phyloP scores from a whole-genome alignment of 805 yeast species.

The Kazachstania psychrophila region DNA sequence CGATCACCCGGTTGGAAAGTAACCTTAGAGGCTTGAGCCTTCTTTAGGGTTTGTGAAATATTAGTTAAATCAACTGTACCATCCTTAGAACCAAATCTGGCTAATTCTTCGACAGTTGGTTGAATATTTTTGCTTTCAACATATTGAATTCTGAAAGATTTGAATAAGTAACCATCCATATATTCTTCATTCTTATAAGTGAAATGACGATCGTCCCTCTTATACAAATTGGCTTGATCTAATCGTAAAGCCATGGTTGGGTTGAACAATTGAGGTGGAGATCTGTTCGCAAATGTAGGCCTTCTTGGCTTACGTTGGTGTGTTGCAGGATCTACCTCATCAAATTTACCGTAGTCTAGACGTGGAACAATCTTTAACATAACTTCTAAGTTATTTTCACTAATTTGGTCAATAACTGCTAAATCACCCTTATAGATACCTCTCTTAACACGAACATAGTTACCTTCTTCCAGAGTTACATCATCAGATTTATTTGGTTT shows the following conservation, averaged over 20 bases:
- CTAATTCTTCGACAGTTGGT: conserved; percentile 83
- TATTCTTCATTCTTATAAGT: conserved; percentile 82
- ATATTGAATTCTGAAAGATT: conserved; percentile 76
- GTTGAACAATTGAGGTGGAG: conserved; percentile 77
- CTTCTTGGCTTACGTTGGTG: conserved; percentile 43
- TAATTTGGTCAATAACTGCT: conserved; percentile 84
- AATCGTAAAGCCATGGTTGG: conserved; percentile 82
- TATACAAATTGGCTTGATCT: conserved; percentile 65
- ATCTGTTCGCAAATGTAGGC: conserved; percentile 55
- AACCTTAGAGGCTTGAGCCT: conserved; percentile 44
- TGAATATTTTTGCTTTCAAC: conserved; percentile 73
- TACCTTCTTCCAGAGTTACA: conserved; percentile 81
- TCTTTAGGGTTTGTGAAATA: conserved; percentile 77
- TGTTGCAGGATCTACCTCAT: conserved; percentile 43
- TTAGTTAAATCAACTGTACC: conserved; percentile 84
- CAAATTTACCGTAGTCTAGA: conserved; percentile 73
- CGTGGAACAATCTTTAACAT: conserved; percentile 88
- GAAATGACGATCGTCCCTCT: conserved; percentile 56
- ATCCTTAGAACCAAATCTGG: conserved; percentile 67
- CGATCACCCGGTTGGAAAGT: conserved; percentile 87
- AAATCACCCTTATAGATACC: conserved; percentile 90
- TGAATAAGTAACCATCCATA: conserved; percentile 76
- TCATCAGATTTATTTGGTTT: conserved; percentile 85
- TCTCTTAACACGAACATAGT: conserved; percentile 80
- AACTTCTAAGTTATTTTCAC: conserved; percentile 94